phyloP scores from a whole-genome alignment of 345 rosid species.

The Populus nigra region DNA sequence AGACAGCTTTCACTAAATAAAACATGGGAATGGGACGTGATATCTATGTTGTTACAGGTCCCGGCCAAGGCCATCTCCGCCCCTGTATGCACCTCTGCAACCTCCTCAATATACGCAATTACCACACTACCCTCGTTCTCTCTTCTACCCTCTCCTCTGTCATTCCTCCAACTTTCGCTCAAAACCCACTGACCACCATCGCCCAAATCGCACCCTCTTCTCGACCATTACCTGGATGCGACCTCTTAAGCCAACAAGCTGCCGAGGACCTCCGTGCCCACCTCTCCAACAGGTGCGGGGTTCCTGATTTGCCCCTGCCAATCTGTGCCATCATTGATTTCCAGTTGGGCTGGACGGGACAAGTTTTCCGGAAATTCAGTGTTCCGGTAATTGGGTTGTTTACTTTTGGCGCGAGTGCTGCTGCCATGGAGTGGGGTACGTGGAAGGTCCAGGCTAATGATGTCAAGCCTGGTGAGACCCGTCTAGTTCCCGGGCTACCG shows the following conservation, averaged over 20 bases:
- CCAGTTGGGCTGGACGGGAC: constrained; percentile 30
- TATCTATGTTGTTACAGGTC: constrained; percentile 26
- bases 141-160: constrained; percentile 28
- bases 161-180: constrained; percentile 32
- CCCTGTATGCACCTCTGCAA: constrained; percentile 41
- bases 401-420: constrained; percentile 34
- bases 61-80: constrained; percentile 42
- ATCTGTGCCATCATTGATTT: constrained; percentile 39
- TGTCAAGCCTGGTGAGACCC: constrained; percentile 32
- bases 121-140: constrained; percentile 29
- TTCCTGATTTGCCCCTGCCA: neutral
- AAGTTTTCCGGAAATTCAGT: constrained; percentile 3
- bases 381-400: constrained; percentile 22
- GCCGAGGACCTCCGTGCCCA: constrained; percentile 20
- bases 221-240: constrained; percentile 8
- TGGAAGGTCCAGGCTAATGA: constrained; percentile 18
- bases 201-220: constrained; percentile 7
- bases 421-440: constrained; percentile 29
- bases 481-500: constrained; percentile 31
- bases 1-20: no score
- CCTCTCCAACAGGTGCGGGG: constrained; percentile 7
- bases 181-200: constrained; percentile 21
- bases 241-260: constrained; percentile 3
- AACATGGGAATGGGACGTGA: no score
- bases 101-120: constrained; percentile 17